Evolutionary conservation across 202 grass and related monocot genomes (phyloP), one percentile per base, ranked within the genome.

Genomic region (Schoenoplectus tabernaemontani): DNA sequence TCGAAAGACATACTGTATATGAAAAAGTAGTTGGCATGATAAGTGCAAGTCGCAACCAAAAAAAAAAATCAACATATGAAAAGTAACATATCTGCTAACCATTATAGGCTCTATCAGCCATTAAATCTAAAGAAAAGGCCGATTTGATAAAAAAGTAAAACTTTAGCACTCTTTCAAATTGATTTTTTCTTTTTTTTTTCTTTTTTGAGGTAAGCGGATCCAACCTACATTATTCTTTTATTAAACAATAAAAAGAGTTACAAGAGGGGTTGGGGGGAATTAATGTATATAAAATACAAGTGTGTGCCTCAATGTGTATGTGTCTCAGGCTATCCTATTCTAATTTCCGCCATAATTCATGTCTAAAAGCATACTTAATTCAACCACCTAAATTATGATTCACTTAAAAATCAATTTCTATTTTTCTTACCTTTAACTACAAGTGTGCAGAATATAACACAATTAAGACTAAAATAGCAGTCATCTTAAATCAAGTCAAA

Each of bases 1-100:
- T 98, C 95, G 86, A 92, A 79, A 85, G 95, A 98, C 80, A 89
- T 89, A 88, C 95, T 98, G 87, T 65, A 78, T 56, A 90, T 81
- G 58, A 84, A 66, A 59, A 71, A 87, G 64, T 28, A 47, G 59
- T 10, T 16, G 46, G 68, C 4, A 51, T 16, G 5, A 73, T 30
- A 51, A 6, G 51, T 53, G 41, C 15, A 11, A 42, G 44, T n/a
- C 69, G 17, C 44, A 53, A 73, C 24, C 32, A 51, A 23, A 73
- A 51, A 73, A 80, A 24, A 32, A 20, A n/a, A 78, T 74, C 70
- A 48, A 76, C 80, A 43, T 22, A 76, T 83, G 44, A 64, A 53
- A 83, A 26, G 75, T 6, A 59, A 78, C 6, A 34, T n/a, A 74
- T 53, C 15, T 26, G n/a, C 16, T 30, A 50, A 72, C 22, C 10